Percentiles rank a stretch among this genome's conserved stretches.
phyloP scores from a whole-genome alignment of 805 yeast genomes.

The Pichia scutulata region DNA sequence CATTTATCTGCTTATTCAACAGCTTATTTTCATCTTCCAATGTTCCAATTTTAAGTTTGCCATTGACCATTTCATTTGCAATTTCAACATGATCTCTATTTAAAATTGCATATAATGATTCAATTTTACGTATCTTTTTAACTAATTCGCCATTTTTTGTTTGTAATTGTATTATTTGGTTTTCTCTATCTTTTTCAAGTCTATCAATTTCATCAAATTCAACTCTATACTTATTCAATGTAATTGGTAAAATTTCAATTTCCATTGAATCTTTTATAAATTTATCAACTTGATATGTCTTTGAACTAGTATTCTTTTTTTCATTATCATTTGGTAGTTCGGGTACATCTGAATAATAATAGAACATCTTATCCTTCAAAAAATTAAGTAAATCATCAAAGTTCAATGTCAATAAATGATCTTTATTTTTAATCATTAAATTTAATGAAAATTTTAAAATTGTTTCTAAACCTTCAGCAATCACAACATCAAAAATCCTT shows the following conservation, averaged over 20 bases:
- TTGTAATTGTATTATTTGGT: constrained; percentile 51
- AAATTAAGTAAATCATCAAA: constrained; percentile 75
- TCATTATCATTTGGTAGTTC: constrained; percentile 7
- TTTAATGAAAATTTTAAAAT: constrained; percentile 78
- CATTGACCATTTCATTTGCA: constrained; percentile 80
- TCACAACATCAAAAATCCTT: constrained; percentile 78
- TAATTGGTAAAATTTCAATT: constrained; percentile 64
- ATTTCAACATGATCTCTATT: constrained; percentile 79
- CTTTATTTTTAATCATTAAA: constrained; percentile 63
- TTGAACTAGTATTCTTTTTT: constrained; percentile 17
- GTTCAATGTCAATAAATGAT: constrained; percentile 46
- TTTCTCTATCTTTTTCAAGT: constrained; percentile 56
- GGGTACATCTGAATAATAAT: constrained; percentile 38
- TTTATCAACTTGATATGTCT: constrained; percentile 55
- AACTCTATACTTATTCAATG: constrained; percentile 57
- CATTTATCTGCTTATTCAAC: constrained; percentile 40
- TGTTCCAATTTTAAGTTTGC: constrained; percentile 68
- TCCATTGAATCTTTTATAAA: constrained; percentile 74
- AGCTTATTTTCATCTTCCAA: constrained; percentile 68
- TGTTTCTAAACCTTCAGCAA: constrained; percentile 88
- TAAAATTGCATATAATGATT: constrained; percentile 56
- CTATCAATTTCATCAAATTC: constrained; percentile 73
- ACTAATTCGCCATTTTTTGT: constrained; percentile 65
- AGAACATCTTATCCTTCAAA: constrained; percentile 74
- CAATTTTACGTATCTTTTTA: constrained; percentile 65